phyloP scores from a whole-genome alignment of 805 yeast genomes.

The Cyberlindnera saturnus region DNA sequence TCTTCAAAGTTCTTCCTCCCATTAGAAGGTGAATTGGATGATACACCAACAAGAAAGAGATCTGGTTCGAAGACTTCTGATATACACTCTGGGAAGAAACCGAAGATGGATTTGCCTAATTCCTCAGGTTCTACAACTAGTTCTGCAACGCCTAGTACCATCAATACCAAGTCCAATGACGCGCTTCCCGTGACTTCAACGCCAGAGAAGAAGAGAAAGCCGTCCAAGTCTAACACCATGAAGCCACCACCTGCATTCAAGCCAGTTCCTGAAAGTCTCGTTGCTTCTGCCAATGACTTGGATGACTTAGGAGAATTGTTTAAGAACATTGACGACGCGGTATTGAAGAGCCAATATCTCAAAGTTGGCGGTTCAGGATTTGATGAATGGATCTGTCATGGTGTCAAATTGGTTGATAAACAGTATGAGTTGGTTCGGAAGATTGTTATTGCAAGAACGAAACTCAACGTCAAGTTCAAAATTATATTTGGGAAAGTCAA shows the following conservation, averaged over 20 bases:
- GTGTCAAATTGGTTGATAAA: conserved; percentile 27
- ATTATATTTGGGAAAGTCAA: conserved; percentile 34
- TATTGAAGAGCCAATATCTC: conserved; percentile 21
- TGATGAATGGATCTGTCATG: conserved; percentile 32
- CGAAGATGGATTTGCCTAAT: not conserved
- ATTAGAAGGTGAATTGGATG: conserved; percentile 6
- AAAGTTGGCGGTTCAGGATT: conserved; percentile 22
- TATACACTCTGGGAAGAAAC: not conserved
- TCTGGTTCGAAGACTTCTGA: not conserved
- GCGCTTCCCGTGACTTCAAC: not conserved
- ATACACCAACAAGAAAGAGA: conserved; percentile 15
- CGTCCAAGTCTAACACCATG: not conserved
- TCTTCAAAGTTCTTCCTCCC: conserved; percentile 19
- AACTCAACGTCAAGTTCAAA: conserved; percentile 33
- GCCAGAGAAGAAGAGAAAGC: not conserved
- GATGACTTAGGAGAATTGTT: conserved; percentile 13
- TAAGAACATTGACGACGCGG: conserved; percentile 14
- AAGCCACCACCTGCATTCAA: conserved; percentile 12
- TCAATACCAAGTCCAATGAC: not conserved
- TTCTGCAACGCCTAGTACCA: not conserved
- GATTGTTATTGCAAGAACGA: conserved; percentile 32
- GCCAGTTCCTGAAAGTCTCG: conserved; percentile 3
- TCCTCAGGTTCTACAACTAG: not conserved
- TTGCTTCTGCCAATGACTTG: conserved; percentile 4
- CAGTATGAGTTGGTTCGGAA: conserved; percentile 30